These are phyloP conservation scores for Haplosporangium sp. DNA, from an alignment of 371 early-diverging fungal species.

Conservation along the genomic window DNA sequence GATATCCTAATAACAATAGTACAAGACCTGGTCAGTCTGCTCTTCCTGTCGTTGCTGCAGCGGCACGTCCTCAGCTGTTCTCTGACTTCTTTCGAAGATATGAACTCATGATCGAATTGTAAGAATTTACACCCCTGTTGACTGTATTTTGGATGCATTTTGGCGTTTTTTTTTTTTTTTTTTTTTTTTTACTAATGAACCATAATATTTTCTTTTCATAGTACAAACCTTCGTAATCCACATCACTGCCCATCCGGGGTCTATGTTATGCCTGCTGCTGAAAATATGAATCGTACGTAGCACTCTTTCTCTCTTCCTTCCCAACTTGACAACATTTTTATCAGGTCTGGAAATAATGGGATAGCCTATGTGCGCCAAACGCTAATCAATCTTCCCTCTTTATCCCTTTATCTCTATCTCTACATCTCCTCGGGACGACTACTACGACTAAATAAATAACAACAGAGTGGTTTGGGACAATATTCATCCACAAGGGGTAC, in stretches of 20 bases:
- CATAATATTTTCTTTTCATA: constrained; percentile 42
- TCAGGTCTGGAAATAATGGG: not conserved
- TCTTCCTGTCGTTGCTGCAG: constrained; percentile 15
- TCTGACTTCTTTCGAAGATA: constrained; percentile 59
- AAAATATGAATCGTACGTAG: constrained; percentile 76
- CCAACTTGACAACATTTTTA: not conserved
- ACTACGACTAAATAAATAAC: not conserved
- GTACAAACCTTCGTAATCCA: constrained; percentile 81
- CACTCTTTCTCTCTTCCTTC: not conserved
- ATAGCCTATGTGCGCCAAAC: not conserved
- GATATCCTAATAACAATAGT: not conserved
- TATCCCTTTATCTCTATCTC: not conserved
- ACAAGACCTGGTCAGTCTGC: constrained; percentile 7
- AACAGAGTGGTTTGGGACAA: constrained; percentile 85
- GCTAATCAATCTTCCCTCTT: not conserved
- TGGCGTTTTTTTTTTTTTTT: not conserved
- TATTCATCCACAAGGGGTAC: constrained; percentile 89
- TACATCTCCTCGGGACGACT: too few species aligned
- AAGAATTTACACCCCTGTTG: not conserved
- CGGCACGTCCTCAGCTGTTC: constrained; percentile 45
- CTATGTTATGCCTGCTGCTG: constrained; percentile 87
- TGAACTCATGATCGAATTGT: constrained; percentile 74
- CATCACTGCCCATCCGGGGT: constrained; percentile 87
- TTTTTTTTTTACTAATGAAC: too few species aligned
- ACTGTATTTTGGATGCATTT: too few species aligned